Conservation (phyloP, 768 basidiomycete species). For the Trametes punicea region DNA sequence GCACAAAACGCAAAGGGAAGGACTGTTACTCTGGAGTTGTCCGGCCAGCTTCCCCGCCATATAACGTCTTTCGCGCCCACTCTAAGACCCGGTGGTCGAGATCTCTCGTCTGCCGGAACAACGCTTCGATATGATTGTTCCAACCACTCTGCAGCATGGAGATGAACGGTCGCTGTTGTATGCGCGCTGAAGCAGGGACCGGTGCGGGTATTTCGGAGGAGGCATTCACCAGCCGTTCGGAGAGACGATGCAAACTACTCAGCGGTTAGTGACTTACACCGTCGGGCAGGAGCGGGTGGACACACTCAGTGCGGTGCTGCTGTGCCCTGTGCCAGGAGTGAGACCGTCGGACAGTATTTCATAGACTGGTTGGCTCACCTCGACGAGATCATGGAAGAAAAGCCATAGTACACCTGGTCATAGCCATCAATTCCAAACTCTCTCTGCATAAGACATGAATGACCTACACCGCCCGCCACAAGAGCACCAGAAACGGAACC, state of each 20-base stretch:
- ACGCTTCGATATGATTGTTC: slow-evolving; percentile 29
- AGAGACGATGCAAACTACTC: slow-evolving; percentile 24
- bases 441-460: not conserved
- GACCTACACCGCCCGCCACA: slow-evolving; percentile 28
- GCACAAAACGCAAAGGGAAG: not conserved
- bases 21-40: slow-evolving; percentile 5
- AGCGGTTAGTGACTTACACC: not conserved
- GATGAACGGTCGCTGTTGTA: slow-evolving; percentile 25
- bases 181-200: slow-evolving; percentile 25
- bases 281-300: not conserved
- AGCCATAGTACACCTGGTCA: slow-evolving; percentile 29
- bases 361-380: slow-evolving; percentile 10
- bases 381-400: slow-evolving; percentile 27
- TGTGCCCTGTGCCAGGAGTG: slow-evolving; percentile 25
- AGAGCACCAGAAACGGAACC: slow-evolving; percentile 25
- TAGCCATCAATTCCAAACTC: not conserved
- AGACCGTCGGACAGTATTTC: too few relatives aligned
- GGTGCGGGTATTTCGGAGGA: slow-evolving; percentile 20
- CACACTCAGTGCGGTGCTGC: slow-evolving; percentile 26
- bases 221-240: slow-evolving; percentile 24
- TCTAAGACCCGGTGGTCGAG: slow-evolving; percentile 21
- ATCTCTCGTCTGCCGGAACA: slow-evolving; percentile 22
- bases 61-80: slow-evolving; percentile 26
- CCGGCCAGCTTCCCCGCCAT: slow-evolving; percentile 22
- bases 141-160: slow-evolving; percentile 26